Evolutionary conservation across 2,329 filamentous ascomycete species (phyloP), one percentile per base, ranked within the genome.

Genomic region (Drechslerella coelobrocha): DNA sequence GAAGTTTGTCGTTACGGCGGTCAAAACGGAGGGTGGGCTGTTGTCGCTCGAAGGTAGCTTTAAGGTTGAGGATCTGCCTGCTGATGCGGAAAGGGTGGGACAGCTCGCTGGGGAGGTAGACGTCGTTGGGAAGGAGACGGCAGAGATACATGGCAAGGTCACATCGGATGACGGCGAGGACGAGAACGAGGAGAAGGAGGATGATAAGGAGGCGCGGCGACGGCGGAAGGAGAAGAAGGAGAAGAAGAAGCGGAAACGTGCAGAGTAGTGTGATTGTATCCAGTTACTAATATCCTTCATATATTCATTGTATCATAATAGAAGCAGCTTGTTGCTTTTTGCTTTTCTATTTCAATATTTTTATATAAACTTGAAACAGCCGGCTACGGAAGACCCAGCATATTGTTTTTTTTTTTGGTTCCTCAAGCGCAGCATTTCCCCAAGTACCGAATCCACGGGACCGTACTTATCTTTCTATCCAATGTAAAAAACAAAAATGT

Each of bases 11-110:
- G 90, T 94, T 73, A 92, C 97, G 75, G 88, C 90, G 0, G 84
- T 87, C 50, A 90, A 89, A 73, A 86, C 87, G 56, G 86, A 88
- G 74, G 88, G 88, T 69, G 91, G 89, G 9, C 94, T 93, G 77
- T 80, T 96, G 71, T 92, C 89, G 74, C 88, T 97, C 72, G 89
- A 94, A 78, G 93, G 92, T 24, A 95, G 90, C n/a, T 88, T 96
- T 84, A 80, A 96, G 53, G 82, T 84, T 50, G 84, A 84, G 45
- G 84, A 63, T 23, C 14, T 71, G 10, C 68, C 54, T 6, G 73
- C 72, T 24, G 50, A 43, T 4, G 60, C 73, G 23, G 69, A 73
- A 21, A 48, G 50, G 10, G 54, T 54, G n/a, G 26, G 34, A 14
- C 23, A 10, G 37, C n/a, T n/a, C n/a, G n/a, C n/a, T 43, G 39